These are phyloP conservation scores for Punica granatum DNA, from an alignment of 345 rosid genomes.

Conservation along the genomic window DNA sequence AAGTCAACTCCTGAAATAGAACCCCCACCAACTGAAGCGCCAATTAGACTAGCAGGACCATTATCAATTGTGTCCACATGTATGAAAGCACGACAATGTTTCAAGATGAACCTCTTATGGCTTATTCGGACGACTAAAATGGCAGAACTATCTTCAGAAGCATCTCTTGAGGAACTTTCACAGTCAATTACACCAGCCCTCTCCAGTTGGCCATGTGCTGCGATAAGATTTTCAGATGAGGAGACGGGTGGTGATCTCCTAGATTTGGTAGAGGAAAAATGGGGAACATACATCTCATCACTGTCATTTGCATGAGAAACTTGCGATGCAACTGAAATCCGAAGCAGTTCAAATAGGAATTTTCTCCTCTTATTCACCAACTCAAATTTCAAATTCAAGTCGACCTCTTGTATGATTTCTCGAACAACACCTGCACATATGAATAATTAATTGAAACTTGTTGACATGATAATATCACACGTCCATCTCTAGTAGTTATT, in stretches of 20 bases:
- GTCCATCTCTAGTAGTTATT: not conserved
- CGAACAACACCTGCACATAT: slow-evolving; percentile 49
- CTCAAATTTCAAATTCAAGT: slow-evolving; percentile 44
- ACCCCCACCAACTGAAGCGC: slow-evolving; percentile 66
- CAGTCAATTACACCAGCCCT: slow-evolving; percentile 26
- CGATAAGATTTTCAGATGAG: slow-evolving; percentile 23
- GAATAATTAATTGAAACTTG: slow-evolving; percentile 14
- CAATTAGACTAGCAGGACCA: slow-evolving; percentile 23
- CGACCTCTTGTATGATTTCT: slow-evolving; percentile 55
- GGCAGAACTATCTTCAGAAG: slow-evolving; percentile 16
- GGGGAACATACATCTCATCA: slow-evolving; percentile 44
- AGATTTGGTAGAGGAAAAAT: slow-evolving; percentile 40
- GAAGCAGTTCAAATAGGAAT: slow-evolving; percentile 50
- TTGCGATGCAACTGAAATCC: slow-evolving; percentile 57
- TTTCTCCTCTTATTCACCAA: slow-evolving; percentile 31
- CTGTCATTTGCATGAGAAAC: slow-evolving; percentile 33
- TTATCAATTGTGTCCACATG: slow-evolving; percentile 37
- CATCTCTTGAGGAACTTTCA: slow-evolving; percentile 30
- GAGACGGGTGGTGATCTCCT: slow-evolving; percentile 17
- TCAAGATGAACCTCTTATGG: slow-evolving; percentile 52
- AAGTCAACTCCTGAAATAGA: slow-evolving; percentile 61
- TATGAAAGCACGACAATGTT: slow-evolving; percentile 43
- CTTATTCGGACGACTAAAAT: slow-evolving; percentile 23
- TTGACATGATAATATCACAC: slow-evolving; percentile 2
- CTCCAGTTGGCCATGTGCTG: slow-evolving; percentile 25